phyloP scores from a whole-genome alignment of 257 asterid genomes.

The Solanum neorickii region DNA sequence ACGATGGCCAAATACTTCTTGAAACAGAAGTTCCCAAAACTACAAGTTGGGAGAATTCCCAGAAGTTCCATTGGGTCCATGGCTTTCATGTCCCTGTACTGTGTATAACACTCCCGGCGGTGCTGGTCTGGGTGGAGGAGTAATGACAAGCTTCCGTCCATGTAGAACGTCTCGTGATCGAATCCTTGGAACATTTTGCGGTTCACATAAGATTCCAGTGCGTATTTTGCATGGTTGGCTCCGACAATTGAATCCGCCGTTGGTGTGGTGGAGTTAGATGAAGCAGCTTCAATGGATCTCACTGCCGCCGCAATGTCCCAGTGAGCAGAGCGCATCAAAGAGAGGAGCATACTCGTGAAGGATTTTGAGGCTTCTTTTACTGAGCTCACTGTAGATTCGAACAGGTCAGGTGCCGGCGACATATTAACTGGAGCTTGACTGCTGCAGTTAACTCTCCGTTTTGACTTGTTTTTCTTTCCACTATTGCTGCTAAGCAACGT shows the following conservation, averaged over 20 bases:
- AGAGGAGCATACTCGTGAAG: conserved; percentile 72
- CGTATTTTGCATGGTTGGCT: conserved; percentile 73
- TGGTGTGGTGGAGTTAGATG: conserved; percentile 18
- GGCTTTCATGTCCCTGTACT: conserved; percentile 83
- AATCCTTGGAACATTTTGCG: conserved; percentile 89
- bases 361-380: conserved; percentile 73
- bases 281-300: conserved; percentile 81
- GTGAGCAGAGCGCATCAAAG: conserved; percentile 81
- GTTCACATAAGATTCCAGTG: conserved; percentile 71
- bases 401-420: conserved; percentile 67
- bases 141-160: conserved; percentile 89
- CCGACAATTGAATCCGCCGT: conserved; percentile 50
- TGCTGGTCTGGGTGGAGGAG: conserved; percentile 80
- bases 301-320: conserved; percentile 97
- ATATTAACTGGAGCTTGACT: conserved; percentile 64
- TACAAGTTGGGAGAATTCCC: conserved; percentile 78
- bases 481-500: conserved; percentile 33
- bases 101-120: conserved; percentile 83
- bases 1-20: conserved; percentile 74
- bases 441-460: conserved; percentile 56
- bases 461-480: conserved; percentile 56
- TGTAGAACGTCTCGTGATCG: conserved; percentile 92
- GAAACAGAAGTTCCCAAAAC: conserved; percentile 87
- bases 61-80: conserved; percentile 89
- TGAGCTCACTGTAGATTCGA: conserved; percentile 52